Evolutionary conservation across 2,329 filamentous ascomycete genomes (phyloP).

Genomic region (Periconia macrospinosa): DNA sequence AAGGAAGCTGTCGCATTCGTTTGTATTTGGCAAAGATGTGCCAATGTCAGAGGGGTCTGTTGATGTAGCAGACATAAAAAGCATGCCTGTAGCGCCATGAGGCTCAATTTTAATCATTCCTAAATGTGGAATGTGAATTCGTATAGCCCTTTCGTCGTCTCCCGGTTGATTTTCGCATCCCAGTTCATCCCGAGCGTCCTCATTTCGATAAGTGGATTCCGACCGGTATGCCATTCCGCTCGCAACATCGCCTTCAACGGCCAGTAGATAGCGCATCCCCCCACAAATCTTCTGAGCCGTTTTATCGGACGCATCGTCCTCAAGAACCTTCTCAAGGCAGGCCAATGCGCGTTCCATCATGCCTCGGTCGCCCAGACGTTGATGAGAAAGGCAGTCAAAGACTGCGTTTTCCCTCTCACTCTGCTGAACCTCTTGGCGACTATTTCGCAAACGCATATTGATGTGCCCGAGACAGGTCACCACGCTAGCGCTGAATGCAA

Average conservation of each 20-base stretch:
- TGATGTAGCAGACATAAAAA: not conserved
- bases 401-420: conserved; percentile 1
- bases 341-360: conserved; percentile 10
- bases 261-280: conserved; percentile 10
- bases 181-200: conserved; percentile 3
- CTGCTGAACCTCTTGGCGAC: not conserved
- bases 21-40: not conserved
- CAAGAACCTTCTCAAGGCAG: conserved; percentile 5
- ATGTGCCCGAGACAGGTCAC: conserved; percentile 11
- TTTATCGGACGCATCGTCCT: conserved; percentile 2
- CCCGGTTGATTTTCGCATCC: conserved; percentile 14
- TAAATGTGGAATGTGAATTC: conserved; percentile 27
- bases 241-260: conserved; percentile 10
- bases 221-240: conserved; percentile 6
- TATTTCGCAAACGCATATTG: not conserved
- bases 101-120: conserved; percentile 29
- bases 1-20: too few species aligned
- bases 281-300: conserved; percentile 9
- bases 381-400: conserved; percentile 9
- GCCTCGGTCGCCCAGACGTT: conserved; percentile 7
- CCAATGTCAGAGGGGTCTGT: not conserved
- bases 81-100: not conserved
- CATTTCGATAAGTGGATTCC: conserved; percentile 12
- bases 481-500: conserved; percentile 10
- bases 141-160: conserved; percentile 6